A percentile compares a stretch with the other conserved stretches of the same genome.
phyloP scores from a whole-genome alignment of 2,329 filamentous ascomycete species.

The Penicillium italicum region DNA sequence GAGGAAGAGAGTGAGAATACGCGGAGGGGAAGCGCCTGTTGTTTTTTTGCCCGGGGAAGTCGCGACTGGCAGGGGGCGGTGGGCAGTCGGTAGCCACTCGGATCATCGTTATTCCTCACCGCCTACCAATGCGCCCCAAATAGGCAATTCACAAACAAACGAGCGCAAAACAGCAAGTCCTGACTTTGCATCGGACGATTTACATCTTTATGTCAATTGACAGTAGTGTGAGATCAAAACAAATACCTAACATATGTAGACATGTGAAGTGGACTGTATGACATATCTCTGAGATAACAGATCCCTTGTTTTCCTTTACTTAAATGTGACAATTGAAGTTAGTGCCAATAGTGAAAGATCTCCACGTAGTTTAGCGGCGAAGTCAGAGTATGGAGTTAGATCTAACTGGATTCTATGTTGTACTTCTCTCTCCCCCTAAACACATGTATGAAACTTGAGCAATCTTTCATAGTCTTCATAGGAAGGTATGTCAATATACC shows the following conservation, averaged over 20 bases:
- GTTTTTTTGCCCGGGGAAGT: constrained; percentile 21
- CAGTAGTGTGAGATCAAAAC: background rate
- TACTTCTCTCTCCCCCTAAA: background rate
- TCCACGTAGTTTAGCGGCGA: background rate
- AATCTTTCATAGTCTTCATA: background rate
- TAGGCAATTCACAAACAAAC: constrained; percentile 35
- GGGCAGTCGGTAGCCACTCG: constrained; percentile 25
- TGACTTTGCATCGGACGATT: background rate
- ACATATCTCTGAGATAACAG: background rate
- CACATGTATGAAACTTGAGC: background rate
- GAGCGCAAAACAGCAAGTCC: background rate
- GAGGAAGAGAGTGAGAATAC: constrained; percentile 9
- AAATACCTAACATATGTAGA: background rate
- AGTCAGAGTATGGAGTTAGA: background rate
- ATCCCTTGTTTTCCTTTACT: background rate
- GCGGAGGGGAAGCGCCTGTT: constrained; percentile 12
- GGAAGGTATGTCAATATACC: background rate
- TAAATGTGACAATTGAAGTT: background rate
- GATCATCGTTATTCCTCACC: constrained; percentile 29
- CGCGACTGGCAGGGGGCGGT: constrained; percentile 5
- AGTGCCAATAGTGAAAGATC: background rate
- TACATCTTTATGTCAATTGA: background rate
- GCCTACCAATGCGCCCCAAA: constrained; percentile 18
- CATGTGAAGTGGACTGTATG: too few relatives aligned
- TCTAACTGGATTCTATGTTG: background rate